A percentile compares a stretch with the other conserved stretches of the same genome.
These are phyloP conservation scores for Penicillium brasilianum DNA, from an alignment of 2,329 filamentous ascomycete genomes.

Conservation along the genomic window DNA sequence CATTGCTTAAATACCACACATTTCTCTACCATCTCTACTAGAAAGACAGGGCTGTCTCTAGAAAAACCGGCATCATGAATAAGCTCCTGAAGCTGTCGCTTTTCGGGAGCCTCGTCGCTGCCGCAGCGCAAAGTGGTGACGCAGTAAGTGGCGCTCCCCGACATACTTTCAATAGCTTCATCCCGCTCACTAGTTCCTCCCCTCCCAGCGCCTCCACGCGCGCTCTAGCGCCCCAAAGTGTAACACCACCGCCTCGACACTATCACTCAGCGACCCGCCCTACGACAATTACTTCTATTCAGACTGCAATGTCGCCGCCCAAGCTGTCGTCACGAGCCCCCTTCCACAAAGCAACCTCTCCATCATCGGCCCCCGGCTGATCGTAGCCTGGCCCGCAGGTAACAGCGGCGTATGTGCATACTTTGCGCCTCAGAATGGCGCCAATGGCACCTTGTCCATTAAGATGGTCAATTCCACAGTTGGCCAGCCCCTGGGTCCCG, in stretches of 20 bases:
- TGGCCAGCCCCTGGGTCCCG: slow-evolving; percentile 49
- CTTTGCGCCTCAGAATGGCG: slow-evolving; percentile 60
- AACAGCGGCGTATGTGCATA: slow-evolving; percentile 65
- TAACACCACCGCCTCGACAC: slow-evolving; percentile 14
- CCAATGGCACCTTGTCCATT: slow-evolving; percentile 61
- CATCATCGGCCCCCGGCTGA: slow-evolving; percentile 62
- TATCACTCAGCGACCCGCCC: slow-evolving; percentile 56
- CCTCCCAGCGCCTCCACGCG: neutral
- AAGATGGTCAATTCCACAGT: slow-evolving; percentile 57
- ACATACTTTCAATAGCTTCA: neutral
- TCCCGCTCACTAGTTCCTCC: slow-evolving; percentile 1
- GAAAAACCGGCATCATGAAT: slow-evolving; percentile 11
- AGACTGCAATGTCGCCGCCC: slow-evolving; percentile 64
- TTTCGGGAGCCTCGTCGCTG: slow-evolving; percentile 9
- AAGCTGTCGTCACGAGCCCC: slow-evolving; percentile 67
- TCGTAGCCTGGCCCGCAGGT: slow-evolving; percentile 69
- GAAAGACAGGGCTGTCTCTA: neutral
- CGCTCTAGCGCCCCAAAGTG: slow-evolving; percentile 18
- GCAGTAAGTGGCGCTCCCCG: slow-evolving; percentile 21
- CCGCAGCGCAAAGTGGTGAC: slow-evolving; percentile 13
- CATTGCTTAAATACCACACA: slow-evolving; percentile 2
- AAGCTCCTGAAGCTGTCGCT: slow-evolving; percentile 10
- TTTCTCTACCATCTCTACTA: neutral
- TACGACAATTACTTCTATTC: slow-evolving; percentile 71
- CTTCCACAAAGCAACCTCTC: slow-evolving; percentile 58